Evolutionary conservation across 345 rosid genomes (phyloP).

Genomic region (Aurinia saxatilis): DNA sequence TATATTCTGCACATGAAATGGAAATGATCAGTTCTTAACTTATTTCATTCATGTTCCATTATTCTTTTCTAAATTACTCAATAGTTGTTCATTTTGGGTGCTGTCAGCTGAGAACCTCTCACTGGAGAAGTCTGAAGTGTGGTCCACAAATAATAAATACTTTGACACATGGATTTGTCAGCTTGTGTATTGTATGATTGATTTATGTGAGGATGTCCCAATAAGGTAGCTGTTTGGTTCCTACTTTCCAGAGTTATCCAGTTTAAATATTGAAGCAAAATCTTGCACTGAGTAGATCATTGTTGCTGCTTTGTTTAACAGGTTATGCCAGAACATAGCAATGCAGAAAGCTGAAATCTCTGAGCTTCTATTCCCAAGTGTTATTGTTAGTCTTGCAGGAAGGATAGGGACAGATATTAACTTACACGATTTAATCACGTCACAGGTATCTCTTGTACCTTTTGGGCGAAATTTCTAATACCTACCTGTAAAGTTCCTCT

Average conservation of each 20-base stretch:
- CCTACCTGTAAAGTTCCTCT: not conserved
- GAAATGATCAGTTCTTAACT: not conserved
- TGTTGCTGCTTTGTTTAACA: constrained; percentile 29
- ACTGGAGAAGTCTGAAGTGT: constrained; percentile 54
- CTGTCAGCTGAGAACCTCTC: constrained; percentile 52
- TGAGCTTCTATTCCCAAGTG: constrained; percentile 75
- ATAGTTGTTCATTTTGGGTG: constrained; percentile 17
- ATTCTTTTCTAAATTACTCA: constrained; percentile 1
- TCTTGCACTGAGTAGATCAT: not conserved
- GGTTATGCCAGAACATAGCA: constrained; percentile 85
- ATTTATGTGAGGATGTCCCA: constrained; percentile 66
- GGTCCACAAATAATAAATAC: constrained; percentile 68
- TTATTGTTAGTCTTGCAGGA: constrained; percentile 66
- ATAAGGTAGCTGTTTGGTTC: constrained; percentile 45
- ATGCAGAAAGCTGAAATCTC: constrained; percentile 79
- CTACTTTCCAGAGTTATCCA: not conserved
- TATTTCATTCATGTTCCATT: constrained; percentile 1
- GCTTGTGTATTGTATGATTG: constrained; percentile 66
- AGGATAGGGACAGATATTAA: constrained; percentile 44
- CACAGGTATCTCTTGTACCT: constrained; percentile 44
- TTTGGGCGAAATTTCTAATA: not conserved
- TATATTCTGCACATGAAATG: not conserved
- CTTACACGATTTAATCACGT: constrained; percentile 53
- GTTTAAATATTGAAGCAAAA: not conserved
- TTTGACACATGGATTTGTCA: constrained; percentile 90